These are phyloP conservation scores for Pterulicium gracile DNA, from an alignment of 1,284 basidiomycete genomes.

Conservation along the genomic window DNA sequence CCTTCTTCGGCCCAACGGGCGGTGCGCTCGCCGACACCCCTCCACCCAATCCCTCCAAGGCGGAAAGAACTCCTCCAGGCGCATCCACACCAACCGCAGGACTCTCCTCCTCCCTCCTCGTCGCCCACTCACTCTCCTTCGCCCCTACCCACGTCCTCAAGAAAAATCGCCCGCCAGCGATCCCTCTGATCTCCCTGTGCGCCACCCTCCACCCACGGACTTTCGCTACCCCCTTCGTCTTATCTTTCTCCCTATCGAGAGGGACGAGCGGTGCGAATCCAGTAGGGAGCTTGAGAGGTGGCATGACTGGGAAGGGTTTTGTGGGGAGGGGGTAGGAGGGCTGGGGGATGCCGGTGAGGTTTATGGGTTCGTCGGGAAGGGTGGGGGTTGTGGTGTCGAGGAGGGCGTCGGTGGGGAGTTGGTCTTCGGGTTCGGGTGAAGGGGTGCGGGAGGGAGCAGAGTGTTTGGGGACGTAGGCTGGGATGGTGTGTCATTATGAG, in stretches of 20 bases:
- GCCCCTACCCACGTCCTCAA: constrained; percentile 66
- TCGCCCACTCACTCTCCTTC: constrained; percentile 56
- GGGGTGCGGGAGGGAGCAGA: too few species aligned
- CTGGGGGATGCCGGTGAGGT: constrained; percentile 45
- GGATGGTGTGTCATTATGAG: too few species aligned
- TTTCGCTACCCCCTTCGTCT: constrained; percentile 33
- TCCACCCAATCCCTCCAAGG: not conserved
- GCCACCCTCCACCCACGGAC: constrained; percentile 62
- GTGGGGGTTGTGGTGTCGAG: constrained; percentile 7
- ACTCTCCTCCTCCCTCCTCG: constrained; percentile 16
- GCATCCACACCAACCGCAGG: constrained; percentile 19
- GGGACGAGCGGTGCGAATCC: constrained; percentile 57
- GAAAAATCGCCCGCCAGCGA: constrained; percentile 73
- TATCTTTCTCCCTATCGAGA: constrained; percentile 41
- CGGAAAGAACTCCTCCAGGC: constrained; percentile 6
- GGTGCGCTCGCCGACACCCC: not conserved
- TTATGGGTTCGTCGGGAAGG: constrained; percentile 30
- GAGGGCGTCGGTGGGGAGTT: not conserved
- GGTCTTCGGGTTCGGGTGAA: not conserved
- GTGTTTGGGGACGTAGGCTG: too few species aligned
- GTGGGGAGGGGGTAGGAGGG: constrained; percentile 66
- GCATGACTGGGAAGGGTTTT: constrained; percentile 70
- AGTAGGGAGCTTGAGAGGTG: constrained; percentile 58
- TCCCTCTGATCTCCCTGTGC: constrained; percentile 64
- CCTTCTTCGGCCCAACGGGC: not conserved